Evolutionary conservation across 2,329 filamentous ascomycete genomes (phyloP).

Genomic region (Piedraia hortae): DNA sequence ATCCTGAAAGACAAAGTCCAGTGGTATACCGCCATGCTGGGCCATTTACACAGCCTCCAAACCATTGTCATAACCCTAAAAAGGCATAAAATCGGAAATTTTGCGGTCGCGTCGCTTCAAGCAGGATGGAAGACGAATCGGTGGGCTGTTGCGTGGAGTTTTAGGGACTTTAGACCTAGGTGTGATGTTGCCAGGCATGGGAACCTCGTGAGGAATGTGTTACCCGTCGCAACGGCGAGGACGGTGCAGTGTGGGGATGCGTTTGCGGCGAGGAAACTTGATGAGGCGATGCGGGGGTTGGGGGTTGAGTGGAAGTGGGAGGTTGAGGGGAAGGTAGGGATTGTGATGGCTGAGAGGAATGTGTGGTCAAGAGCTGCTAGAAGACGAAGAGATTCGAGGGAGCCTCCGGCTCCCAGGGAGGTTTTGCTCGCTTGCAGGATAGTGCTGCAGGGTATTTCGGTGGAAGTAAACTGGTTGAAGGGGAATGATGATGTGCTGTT

Average conservation of each 20-base stretch:
- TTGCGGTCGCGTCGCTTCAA: constrained; percentile 52
- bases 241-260: constrained; percentile 16
- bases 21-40: constrained; percentile 86
- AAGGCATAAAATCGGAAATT: constrained; percentile 38
- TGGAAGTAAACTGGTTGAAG: constrained; percentile 40
- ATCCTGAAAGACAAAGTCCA: constrained; percentile 30
- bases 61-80: constrained; percentile 32
- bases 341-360: constrained; percentile 37
- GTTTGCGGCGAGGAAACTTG: constrained; percentile 13
- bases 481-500: constrained; percentile 48
- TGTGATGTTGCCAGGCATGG: constrained; percentile 14
- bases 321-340: constrained; percentile 22
- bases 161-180: constrained; percentile 34
- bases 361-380: constrained; percentile 57
- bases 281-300: constrained; percentile 25
- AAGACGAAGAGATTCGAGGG: constrained; percentile 18
- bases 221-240: constrained; percentile 22
- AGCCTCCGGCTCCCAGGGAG: constrained; percentile 11
- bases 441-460: constrained; percentile 11
- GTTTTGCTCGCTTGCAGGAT: constrained; percentile 18
- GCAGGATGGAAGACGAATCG: constrained; percentile 54
- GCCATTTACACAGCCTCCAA: constrained; percentile 42
- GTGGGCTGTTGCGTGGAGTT: constrained; percentile 82
- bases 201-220: constrained; percentile 7
- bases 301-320: constrained; percentile 41